These are phyloP conservation scores for Hanseniaspora gamundiae DNA, from an alignment of 1,139 yeast genomes.

Conservation along the genomic window DNA sequence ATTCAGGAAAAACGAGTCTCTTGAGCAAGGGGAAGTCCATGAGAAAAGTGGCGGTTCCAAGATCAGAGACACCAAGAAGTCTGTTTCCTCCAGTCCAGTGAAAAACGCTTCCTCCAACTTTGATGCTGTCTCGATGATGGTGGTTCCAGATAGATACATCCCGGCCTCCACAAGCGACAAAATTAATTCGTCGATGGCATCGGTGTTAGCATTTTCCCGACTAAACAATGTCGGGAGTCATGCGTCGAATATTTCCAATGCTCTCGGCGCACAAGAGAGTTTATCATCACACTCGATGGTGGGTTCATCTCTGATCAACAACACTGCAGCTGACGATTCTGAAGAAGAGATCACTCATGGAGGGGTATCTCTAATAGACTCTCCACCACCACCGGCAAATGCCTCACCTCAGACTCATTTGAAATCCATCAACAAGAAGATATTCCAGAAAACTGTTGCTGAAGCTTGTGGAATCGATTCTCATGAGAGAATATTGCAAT, in stretches of 20 bases:
- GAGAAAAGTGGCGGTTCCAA: no score
- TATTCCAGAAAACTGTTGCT: conserved; percentile 79
- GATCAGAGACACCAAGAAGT: no score
- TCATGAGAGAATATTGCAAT: conserved; percentile 74
- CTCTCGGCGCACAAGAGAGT: not conserved
- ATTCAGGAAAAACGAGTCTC: not conserved
- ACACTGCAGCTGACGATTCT: conserved; percentile 2
- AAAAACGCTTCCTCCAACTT: not conserved
- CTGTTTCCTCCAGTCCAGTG: no score
- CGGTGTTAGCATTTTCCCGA: not conserved
- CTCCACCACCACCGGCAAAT: conserved; percentile 29
- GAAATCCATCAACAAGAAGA: conserved; percentile 55
- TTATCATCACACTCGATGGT: no score
- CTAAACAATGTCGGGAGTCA: not conserved
- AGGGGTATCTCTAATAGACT: not conserved
- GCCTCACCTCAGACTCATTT: conserved; percentile 44
- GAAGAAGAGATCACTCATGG: not conserved
- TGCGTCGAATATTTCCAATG: not conserved
- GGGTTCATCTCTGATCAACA: no score
- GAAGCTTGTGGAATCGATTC: conserved; percentile 88
- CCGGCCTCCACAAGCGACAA: conserved; percentile 4
- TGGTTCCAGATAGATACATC: conserved; percentile 3
- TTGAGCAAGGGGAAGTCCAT: no score
- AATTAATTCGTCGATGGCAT: not conserved
- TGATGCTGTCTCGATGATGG: not conserved